Conservation (phyloP, 257 asterid species). For the Linderniella brevidens region DNA sequence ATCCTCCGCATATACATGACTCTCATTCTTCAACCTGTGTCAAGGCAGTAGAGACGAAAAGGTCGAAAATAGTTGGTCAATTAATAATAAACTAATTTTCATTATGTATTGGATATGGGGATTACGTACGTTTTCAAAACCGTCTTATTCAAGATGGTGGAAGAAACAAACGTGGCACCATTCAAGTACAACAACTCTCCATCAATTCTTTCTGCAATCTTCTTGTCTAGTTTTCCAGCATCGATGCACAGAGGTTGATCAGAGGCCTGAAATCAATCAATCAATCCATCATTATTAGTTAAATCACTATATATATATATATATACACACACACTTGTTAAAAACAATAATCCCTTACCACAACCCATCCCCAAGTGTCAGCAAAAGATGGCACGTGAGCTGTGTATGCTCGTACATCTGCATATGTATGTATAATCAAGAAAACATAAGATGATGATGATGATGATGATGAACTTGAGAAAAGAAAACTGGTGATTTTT, state of each 20-base stretch:
- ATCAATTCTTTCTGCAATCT: conserved; percentile 69
- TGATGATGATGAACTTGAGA: too few relatives aligned
- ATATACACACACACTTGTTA: background rate
- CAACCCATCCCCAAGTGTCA: conserved; percentile 99
- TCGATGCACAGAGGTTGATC: conserved; percentile 72
- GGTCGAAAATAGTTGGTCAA: background rate
- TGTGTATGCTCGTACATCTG: conserved; percentile 88
- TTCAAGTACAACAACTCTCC: conserved; percentile 73
- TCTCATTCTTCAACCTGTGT: conserved; percentile 74
- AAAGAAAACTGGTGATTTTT: too few relatives aligned
- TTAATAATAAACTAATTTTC: background rate
- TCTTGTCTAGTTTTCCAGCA: conserved; percentile 69
- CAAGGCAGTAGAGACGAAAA: background rate
- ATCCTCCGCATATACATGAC: conserved; percentile 83
- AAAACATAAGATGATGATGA: too few relatives aligned
- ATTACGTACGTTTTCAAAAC: conserved; percentile 56
- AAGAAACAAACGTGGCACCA: conserved; percentile 76
- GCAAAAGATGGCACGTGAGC: conserved; percentile 97
- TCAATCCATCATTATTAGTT: background rate
- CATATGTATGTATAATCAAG: background rate
- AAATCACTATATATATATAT: too few relatives aligned
- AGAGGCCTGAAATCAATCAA: conserved; percentile 43
- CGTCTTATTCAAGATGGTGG: conserved; percentile 81
- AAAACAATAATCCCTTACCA: conserved; percentile 19
- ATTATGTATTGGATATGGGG: background rate